Evolutionary conservation across 805 yeast genomes (phyloP).

Genomic region (Candida mattraensis): DNA sequence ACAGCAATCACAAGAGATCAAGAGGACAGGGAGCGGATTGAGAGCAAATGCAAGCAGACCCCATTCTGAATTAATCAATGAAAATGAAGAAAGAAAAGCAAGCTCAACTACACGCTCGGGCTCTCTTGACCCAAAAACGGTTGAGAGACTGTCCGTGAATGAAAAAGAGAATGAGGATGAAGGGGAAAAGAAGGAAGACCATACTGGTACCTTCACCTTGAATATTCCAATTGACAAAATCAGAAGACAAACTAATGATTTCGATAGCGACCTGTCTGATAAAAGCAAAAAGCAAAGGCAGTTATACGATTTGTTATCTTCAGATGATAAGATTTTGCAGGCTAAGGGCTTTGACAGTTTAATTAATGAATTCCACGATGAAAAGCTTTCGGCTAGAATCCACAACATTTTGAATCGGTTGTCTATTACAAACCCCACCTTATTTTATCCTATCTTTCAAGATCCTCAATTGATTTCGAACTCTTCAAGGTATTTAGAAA

Average conservation of each 20-base stretch:
- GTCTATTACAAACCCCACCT: conserved; percentile 22
- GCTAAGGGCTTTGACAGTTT: conserved; percentile 21
- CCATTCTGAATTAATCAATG: conserved; percentile 2
- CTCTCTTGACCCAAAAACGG: conserved; percentile 6
- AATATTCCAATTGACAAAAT: conserved; percentile 15
- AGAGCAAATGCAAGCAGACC: neutral
- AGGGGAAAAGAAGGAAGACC: conserved; percentile 16
- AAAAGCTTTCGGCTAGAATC: conserved; percentile 21
- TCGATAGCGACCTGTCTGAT: conserved; percentile 19
- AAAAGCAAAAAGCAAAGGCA: conserved; percentile 20
- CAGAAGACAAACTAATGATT: conserved; percentile 2
- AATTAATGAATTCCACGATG: conserved; percentile 4
- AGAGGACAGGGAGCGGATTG: neutral
- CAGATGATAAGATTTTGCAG: conserved; percentile 23
- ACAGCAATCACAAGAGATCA: conserved; percentile 2
- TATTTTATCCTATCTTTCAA: conserved; percentile 24
- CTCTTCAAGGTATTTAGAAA: conserved; percentile 20
- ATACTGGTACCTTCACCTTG: conserved; percentile 18
- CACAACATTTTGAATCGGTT: conserved; percentile 25
- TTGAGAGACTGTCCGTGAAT: neutral
- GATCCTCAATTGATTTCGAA: conserved; percentile 10
- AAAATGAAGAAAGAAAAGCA: conserved; percentile 6
- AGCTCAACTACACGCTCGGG: conserved; percentile 8
- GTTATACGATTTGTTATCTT: conserved; percentile 25
- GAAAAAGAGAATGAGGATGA: conserved; percentile 18